A percentile compares a stretch with the other conserved stretches of the same genome.
Conservation (phyloP, 164 flowering plant species). For the Sextonia rubra region DNA sequence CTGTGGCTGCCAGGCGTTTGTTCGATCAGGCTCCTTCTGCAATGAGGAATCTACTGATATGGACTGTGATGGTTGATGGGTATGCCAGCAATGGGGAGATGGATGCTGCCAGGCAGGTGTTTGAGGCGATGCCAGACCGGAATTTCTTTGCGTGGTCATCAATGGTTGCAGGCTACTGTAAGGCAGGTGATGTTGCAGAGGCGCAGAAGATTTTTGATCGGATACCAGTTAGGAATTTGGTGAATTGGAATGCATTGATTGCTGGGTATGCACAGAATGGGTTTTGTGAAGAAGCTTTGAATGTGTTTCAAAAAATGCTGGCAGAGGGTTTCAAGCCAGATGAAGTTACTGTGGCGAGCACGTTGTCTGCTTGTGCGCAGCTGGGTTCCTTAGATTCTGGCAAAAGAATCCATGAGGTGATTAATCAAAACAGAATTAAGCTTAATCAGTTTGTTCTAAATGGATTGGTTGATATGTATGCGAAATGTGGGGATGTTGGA, state of each 20-base stretch:
- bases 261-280: conserved; percentile 76
- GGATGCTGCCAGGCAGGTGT: conserved; percentile 55
- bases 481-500: conserved; percentile 67
- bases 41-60: conserved; percentile 58
- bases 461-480: conserved; percentile 80
- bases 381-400: conserved; percentile 53
- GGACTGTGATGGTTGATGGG: conserved; percentile 84
- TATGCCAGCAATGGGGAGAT: conserved; percentile 60
- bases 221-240: conserved; percentile 50
- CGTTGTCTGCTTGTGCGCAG: conserved; percentile 71
- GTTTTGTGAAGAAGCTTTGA: conserved; percentile 51
- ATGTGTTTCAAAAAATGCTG: conserved; percentile 45
- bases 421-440: conserved; percentile 30
- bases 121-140: conserved; percentile 59
- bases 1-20: conserved; percentile 40
- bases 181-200: conserved; percentile 43
- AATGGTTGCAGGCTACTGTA: conserved; percentile 70
- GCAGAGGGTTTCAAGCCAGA: conserved; percentile 61
- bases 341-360: conserved; percentile 50
- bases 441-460: conserved; percentile 57
- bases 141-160: conserved; percentile 68
- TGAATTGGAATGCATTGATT: conserved; percentile 68
- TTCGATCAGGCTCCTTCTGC: conserved; percentile 47
- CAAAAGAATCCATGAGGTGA: conserved; percentile 45
- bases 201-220: conserved; percentile 51